Evolutionary conservation across 75 land plant genomes (phyloP).

Genomic region (Cryptomeria japonica): DNA sequence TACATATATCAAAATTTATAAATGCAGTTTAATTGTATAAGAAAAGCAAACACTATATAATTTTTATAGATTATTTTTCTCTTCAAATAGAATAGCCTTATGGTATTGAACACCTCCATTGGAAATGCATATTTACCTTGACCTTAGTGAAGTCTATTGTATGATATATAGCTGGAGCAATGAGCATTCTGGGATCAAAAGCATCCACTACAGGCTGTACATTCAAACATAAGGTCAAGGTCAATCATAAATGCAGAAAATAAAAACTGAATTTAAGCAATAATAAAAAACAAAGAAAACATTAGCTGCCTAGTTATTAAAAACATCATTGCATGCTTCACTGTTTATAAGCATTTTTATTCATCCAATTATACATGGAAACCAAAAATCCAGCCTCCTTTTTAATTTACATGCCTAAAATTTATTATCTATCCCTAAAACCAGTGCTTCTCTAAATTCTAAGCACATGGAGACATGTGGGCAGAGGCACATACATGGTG

Average conservation of each 20-base stretch:
- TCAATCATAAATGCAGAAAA: neutral
- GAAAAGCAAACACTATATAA: neutral
- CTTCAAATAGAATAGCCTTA: neutral
- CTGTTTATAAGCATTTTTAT: neutral
- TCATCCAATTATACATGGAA: neutral
- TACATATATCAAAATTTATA: neutral
- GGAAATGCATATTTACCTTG: constrained; percentile 47
- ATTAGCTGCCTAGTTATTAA: neutral
- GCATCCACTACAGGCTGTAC: constrained; percentile 98
- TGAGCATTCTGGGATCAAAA: constrained; percentile 58
- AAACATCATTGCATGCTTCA: neutral
- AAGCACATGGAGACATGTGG: too few species aligned
- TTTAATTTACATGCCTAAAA: neutral
- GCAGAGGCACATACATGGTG: too few species aligned
- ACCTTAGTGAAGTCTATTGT: constrained; percentile 64
- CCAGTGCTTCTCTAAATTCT: too few species aligned
- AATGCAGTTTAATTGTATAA: too few species aligned
- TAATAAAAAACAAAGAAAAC: neutral
- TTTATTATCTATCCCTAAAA: neutral
- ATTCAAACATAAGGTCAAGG: neutral
- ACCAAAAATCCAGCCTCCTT: neutral
- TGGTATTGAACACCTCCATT: neutral
- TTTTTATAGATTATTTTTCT: neutral
- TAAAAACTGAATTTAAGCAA: neutral
- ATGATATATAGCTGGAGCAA: constrained; percentile 71